Percentiles rank a stretch among this genome's conserved stretches.
These are phyloP conservation scores for Blastosporella zonata DNA, from an alignment of 1,284 basidiomycete genomes.

Conservation along the genomic window DNA sequence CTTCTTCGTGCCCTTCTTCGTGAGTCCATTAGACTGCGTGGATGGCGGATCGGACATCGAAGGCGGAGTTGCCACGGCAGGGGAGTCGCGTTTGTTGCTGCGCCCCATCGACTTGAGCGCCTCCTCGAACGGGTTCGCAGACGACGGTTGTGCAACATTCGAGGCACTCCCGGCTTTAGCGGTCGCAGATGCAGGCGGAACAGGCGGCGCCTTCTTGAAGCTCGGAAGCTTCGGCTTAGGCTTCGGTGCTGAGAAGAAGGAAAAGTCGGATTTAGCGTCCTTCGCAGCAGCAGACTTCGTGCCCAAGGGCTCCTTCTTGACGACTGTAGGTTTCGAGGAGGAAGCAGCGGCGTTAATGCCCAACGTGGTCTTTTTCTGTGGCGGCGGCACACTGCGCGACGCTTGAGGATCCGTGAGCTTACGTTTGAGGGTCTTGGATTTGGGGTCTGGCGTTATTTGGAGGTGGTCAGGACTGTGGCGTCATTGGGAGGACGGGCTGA, in stretches of 20 bases:
- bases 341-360: slow-evolving; percentile 37
- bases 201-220: slow-evolving; percentile 68
- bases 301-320: slow-evolving; percentile 43
- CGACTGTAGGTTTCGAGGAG: slow-evolving; percentile 32
- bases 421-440: slow-evolving; percentile 60
- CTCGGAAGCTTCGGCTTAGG: slow-evolving; percentile 76
- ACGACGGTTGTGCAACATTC: slow-evolving; percentile 73
- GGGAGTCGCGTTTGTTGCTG: slow-evolving; percentile 49
- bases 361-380: slow-evolving; percentile 62
- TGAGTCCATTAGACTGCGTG: slow-evolving; percentile 23
- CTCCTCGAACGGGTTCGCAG: slow-evolving; percentile 77
- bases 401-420: slow-evolving; percentile 48
- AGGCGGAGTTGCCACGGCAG: slow-evolving; percentile 37
- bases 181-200: slow-evolving; percentile 20
- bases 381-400: slow-evolving; percentile 46
- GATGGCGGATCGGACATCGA: slow-evolving; percentile 29
- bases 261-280: slow-evolving; percentile 77
- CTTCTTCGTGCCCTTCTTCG: slow-evolving; percentile 56
- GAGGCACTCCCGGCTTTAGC: slow-evolving; percentile 31
- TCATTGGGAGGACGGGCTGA: slow-evolving; percentile 35
- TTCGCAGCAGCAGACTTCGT: slow-evolving; percentile 41
- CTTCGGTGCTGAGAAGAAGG: slow-evolving; percentile 81
- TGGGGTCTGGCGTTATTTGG: slow-evolving; percentile 40
- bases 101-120: slow-evolving; percentile 71
- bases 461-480: slow-evolving; percentile 14